Percentiles rank a stretch among this genome's conserved stretches.
Evolutionary conservation across 306 rosid species (phyloP).

Genomic region (Ziziphus jujuba): DNA sequence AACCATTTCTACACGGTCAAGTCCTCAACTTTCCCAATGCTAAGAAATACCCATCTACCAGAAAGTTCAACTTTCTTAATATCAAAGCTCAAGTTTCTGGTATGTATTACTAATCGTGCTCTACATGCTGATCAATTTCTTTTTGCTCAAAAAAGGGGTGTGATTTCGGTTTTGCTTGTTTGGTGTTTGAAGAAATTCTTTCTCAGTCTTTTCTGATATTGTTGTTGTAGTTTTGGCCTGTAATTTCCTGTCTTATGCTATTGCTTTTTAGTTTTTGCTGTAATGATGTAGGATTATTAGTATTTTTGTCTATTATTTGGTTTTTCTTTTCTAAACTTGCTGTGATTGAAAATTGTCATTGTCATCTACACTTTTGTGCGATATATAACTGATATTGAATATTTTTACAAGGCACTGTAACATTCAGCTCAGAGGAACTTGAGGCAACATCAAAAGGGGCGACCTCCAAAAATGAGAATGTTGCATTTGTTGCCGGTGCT

Average conservation of each 20-base stretch:
- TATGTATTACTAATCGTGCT: conserved; percentile 16
- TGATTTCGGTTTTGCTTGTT: background rate
- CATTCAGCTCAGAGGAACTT: conserved; percentile 33
- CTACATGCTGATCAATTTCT: background rate
- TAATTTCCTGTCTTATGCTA: no score
- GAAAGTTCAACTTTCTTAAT: conserved; percentile 43
- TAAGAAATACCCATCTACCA: conserved; percentile 30
- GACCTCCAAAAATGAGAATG: conserved; percentile 57
- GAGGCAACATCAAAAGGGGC: conserved; percentile 43
- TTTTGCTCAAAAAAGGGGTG: background rate
- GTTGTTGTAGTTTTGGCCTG: no score
- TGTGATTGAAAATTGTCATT: conserved; percentile 11
- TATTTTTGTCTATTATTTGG: no score
- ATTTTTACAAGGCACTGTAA: conserved; percentile 49
- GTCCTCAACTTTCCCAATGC: conserved; percentile 43
- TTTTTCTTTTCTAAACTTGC: background rate
- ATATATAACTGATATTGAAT: conserved; percentile 20
- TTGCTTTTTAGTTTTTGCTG: no score
- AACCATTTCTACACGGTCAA: conserved; percentile 35
- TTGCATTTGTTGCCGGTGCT: conserved; percentile 98
- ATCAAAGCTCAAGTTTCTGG: conserved; percentile 71
- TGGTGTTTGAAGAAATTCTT: background rate
- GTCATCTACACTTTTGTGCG: background rate
- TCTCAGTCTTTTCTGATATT: no score
- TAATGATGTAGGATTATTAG: no score